Base-by-base conservation (phyloP, 2,329 filamentous ascomycete species). In the Gnomoniopsis smithogilvyi region DNA sequence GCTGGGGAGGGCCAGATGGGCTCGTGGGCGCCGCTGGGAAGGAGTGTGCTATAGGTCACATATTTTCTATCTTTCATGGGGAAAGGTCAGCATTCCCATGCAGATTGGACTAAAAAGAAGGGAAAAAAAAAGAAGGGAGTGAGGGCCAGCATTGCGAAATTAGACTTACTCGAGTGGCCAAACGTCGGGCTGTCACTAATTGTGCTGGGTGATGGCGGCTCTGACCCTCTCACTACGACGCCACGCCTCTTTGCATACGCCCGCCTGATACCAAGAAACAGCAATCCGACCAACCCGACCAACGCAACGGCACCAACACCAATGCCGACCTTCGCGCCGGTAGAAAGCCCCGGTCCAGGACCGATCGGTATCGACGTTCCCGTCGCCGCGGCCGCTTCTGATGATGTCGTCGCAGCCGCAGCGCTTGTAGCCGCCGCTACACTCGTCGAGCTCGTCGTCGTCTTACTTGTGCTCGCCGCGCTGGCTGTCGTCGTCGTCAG, bases 261-360 rank as follows among this genome's bases (percentile, higher is more conserved):
- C n/a, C 51, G 52, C 47, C 21, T 45, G 11, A 26, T 54, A n/a
- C 56, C 34, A 30, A 62, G 34, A 4, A 56, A 46, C 19, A 62
- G 19, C 43, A 14, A 53, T 10, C 48, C 62, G 26, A 59, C 45
- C 21, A 66, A 14, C 3, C 51, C 50, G 11, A 65, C 7, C 10
- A 65, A 47, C 6, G 54, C 22, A 2, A 66, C 12, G 8, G 59
- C 48, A 3, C 61, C 63, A 24, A 61, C 46, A 12, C 58, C 58
- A 53, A 67, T 64, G 17, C 65, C 65, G 14, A 49, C 61, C 21
- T 65, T 64, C 2, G 56, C 62, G n/a, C 63, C 64, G 3, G 53
- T 56, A 3, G 64, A 61, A 26, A 65, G 24, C 19, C 46, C 45
- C 21, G 56, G 21, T 10, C 43, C 21, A n/a, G 33, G 21, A 21